phyloP scores from a whole-genome alignment of 352 stramenopile genomes.

The Pythium rhizo-oryzae region DNA sequence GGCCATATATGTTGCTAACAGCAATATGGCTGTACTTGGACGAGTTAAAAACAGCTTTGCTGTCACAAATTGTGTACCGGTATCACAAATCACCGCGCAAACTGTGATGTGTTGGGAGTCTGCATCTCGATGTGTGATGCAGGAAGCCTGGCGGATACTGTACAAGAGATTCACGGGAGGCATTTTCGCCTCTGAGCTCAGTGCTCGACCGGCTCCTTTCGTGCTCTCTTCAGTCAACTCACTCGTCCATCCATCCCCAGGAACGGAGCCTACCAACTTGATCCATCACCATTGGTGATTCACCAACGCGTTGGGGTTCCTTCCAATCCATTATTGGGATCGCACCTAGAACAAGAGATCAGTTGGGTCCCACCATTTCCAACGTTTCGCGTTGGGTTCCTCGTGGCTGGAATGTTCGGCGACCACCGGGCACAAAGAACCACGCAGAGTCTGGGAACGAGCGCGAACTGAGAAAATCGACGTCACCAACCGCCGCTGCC shows the following conservation, averaged over 20 bases:
- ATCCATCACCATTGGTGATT: neutral
- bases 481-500: neutral
- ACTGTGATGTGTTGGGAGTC: too few species aligned
- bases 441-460: slow-evolving; percentile 1
- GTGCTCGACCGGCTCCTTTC: neutral
- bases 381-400: neutral
- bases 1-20: neutral
- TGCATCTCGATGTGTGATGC: neutral
- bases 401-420: slow-evolving; percentile 3
- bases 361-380: neutral
- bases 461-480: slow-evolving; percentile 9
- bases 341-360: neutral
- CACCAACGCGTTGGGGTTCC: neutral
- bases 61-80: too few species aligned
- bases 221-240: neutral
- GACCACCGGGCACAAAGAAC: slow-evolving; percentile 6
- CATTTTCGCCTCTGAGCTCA: neutral
- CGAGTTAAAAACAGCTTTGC: too few species aligned
- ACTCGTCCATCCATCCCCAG: neutral
- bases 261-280: neutral
- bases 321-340: neutral
- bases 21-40: too few species aligned
- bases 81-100: too few species aligned
- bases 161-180: neutral
- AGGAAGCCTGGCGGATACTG: too few species aligned